A percentile compares a stretch with the other conserved stretches of the same genome.
Conservation (phyloP, 2,329 filamentous ascomycete species). For the Blastomyces emzantsi region DNA sequence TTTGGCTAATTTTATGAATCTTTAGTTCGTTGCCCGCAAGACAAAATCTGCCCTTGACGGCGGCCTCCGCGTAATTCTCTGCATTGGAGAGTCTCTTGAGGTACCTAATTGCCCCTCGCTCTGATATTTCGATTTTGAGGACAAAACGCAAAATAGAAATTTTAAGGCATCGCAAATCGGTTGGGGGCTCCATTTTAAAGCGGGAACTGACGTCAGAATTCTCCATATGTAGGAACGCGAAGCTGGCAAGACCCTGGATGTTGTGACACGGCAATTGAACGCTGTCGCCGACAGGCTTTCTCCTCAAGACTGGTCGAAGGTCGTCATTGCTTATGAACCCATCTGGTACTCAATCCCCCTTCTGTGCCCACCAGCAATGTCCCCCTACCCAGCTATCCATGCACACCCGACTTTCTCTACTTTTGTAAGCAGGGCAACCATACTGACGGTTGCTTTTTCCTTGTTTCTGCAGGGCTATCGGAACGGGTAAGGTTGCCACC, state of each 20-base stretch:
- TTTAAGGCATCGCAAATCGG: neutral
- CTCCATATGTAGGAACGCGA: constrained; percentile 58
- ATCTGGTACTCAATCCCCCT: constrained; percentile 68
- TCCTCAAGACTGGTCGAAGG: constrained; percentile 79
- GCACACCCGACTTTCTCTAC: neutral
- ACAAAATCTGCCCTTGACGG: constrained; percentile 85
- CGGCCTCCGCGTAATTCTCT: constrained; percentile 86
- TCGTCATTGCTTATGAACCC: constrained; percentile 97
- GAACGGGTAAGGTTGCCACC: constrained; percentile 87
- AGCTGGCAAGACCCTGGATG: constrained; percentile 68
- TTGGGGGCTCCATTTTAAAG: neutral
- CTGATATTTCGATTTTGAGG: constrained; percentile 9
- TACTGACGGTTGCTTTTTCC: constrained; percentile 6
- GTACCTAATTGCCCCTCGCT: constrained; percentile 26
- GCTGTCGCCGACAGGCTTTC: constrained; percentile 60
- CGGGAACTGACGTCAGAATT: constrained; percentile 8
- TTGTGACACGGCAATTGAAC: constrained; percentile 65
- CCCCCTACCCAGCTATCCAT: neutral
- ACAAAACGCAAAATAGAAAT: neutral
- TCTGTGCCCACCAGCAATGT: neutral
- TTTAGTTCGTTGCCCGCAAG: constrained; percentile 73
- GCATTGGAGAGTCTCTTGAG: constrained; percentile 91
- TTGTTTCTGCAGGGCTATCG: constrained; percentile 49
- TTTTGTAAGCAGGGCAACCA: constrained; percentile 4
- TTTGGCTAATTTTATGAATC: constrained; percentile 8